These are phyloP conservation scores for Mycena sanguinolenta DNA, from an alignment of 768 basidiomycete species.

Conservation along the genomic window DNA sequence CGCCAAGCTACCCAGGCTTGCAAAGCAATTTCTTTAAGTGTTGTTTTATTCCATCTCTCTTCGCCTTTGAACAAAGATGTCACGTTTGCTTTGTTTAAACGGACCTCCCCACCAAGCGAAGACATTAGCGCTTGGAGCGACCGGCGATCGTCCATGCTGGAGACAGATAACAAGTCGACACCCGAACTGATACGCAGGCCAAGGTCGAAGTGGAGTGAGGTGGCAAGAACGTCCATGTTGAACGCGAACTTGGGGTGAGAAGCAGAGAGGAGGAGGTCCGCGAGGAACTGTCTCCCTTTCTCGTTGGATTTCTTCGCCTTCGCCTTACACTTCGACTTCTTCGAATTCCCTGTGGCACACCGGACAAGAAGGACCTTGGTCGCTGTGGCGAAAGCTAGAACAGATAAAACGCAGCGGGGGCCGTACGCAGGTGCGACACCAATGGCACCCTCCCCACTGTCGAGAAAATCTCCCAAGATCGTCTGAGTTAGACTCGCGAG, in stretches of 20 bases:
- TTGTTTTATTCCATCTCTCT: slow-evolving; percentile 35
- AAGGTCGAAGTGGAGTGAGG: slow-evolving; percentile 56
- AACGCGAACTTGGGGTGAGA: slow-evolving; percentile 54
- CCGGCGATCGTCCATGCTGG: slow-evolving; percentile 39
- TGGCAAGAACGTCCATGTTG: slow-evolving; percentile 59
- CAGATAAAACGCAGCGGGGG: slow-evolving; percentile 47
- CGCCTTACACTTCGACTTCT: too few relatives aligned
- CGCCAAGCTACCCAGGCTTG: slow-evolving; percentile 62
- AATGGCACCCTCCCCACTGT: slow-evolving; percentile 42
- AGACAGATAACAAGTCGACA: slow-evolving; percentile 57
- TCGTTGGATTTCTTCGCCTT: not conserved
- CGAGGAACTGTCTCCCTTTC: slow-evolving; percentile 42
- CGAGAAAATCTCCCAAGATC: slow-evolving; percentile 47
- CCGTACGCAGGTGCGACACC: slow-evolving; percentile 62
- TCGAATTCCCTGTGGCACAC: slow-evolving; percentile 38
- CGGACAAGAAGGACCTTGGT: slow-evolving; percentile 52
- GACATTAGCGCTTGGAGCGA: slow-evolving; percentile 51
- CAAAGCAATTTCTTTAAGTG: slow-evolving; percentile 45
- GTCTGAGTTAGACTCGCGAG: slow-evolving; percentile 41
- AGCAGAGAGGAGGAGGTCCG: slow-evolving; percentile 48
- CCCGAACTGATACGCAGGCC: slow-evolving; percentile 49
- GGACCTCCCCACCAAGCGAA: slow-evolving; percentile 53
- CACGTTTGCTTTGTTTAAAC: slow-evolving; percentile 45
- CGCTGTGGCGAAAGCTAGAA: slow-evolving; percentile 56
- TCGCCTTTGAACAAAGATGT: slow-evolving; percentile 46